Base-by-base conservation (phyloP, 805 yeast genomes). In the Limtongia smithiae region DNA sequence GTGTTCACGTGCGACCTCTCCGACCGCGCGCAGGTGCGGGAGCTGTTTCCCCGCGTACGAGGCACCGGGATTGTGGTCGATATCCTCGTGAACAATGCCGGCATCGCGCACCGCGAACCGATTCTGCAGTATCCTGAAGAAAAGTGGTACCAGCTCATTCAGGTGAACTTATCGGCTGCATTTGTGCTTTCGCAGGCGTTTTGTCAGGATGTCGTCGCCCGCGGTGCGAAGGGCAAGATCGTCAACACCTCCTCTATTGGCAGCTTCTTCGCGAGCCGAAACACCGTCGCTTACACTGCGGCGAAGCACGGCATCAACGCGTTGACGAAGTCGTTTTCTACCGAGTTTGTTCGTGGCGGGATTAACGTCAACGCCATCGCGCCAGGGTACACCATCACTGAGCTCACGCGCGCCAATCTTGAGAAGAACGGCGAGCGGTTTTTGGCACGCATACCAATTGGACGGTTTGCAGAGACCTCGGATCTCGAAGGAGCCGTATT, bases 361-460 rank as follows among this genome's bases (percentile, higher is more conserved):
- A 71, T 76, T 54, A 68, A 66, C 48, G 77, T 75, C 46, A 76
- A 76, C 55, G 69, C 72, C n/a, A 67, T 76, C 44, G 76, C 74
- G 28, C 79, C 80, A 4, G 80, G 80, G 2, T 75, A 69, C 48
- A 69, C 76, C 51, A 60, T 60, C n/a, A 76, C 80, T 2, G 73
- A 72, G 44, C 71, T 75, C 76, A 74, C 74, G 27, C 50, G 54
- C 8, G 61, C 58, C n/a, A n/a, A n/a, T n/a, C n/a, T n/a, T n/a
- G n/a, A n/a, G n/a, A n/a, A n/a, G n/a, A n/a, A n/a, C n/a, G n/a
- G n/a, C n/a, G n/a, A n/a, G n/a, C n/a, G n/a, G n/a, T n/a, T n/a
- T n/a, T n/a, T n/a, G n/a, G n/a, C n/a, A n/a, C n/a, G n/a, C n/a
- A n/a, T n/a, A n/a, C n/a, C n/a, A n/a, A n/a, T n/a, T n/a, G n/a